phyloP scores from a whole-genome alignment of 192 early-diverging fungal species.

The Backusella tuberculispora region DNA sequence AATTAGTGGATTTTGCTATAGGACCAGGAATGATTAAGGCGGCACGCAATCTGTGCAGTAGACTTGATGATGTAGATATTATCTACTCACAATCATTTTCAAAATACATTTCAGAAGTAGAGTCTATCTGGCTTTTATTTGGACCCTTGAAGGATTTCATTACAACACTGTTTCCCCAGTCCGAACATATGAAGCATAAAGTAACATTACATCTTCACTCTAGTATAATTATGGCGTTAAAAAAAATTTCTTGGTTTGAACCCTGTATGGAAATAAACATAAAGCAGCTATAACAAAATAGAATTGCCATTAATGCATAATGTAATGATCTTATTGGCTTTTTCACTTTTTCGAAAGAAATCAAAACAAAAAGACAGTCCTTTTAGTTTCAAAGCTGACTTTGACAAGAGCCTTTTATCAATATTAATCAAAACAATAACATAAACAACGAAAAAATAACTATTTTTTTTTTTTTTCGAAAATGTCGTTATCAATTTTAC shows the following conservation, averaged over 20 bases:
- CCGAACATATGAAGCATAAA: not conserved
- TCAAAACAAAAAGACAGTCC: slow-evolving; percentile 1
- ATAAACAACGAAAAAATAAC: not conserved
- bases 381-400: slow-evolving; percentile 15
- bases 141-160: slow-evolving; percentile 17
- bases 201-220: slow-evolving; percentile 6
- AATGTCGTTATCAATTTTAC: slow-evolving; percentile 1
- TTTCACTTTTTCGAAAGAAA: not conserved
- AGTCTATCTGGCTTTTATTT: not conserved
- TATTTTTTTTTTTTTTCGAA: not conserved
- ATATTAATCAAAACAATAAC: not conserved
- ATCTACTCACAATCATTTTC: slow-evolving; percentile 4
- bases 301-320: not conserved
- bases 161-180: not conserved
- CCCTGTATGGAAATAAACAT: not conserved
- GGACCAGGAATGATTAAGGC: not conserved
- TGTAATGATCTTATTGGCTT: not conserved
- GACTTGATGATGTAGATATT: not conserved
- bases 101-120: slow-evolving; percentile 11
- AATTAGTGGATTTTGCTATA: slow-evolving; percentile 16
- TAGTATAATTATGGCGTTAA: not conserved
- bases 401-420: not conserved
- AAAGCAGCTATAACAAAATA: not conserved
- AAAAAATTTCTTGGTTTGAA: not conserved
- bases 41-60: not conserved